Evolutionary conservation across 1,284 basidiomycete genomes (phyloP), one percentile per base, ranked within the genome.

Genomic region (Tilletia horrida): DNA sequence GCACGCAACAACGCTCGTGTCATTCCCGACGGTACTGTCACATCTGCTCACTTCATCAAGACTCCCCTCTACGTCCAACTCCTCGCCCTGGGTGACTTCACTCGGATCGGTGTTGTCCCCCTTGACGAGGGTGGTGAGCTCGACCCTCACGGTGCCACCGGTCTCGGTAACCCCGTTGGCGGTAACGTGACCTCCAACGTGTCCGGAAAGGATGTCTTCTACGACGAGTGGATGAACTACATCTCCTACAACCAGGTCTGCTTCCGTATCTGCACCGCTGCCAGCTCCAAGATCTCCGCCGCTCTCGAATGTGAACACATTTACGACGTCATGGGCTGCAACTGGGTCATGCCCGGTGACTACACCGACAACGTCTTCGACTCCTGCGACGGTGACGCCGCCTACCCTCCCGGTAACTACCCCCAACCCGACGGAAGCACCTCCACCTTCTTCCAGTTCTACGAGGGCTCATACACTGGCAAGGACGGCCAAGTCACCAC

Each of bases 131-230:
- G 80, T 14, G 80, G 80, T 66, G 80, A 81, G 68, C 77, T 81
- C 31, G 80, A 81, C 76, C 80, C 80, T 1, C 80, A 81, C 76
- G 80, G 80, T 55, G 77, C 77, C 25, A 79, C 77, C 47, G 71
- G 73, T 80, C 73, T 72, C 71, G 85, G 85, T 61, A 86, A 86
- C 83, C 85, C 85, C 62, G 75, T 84, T 63, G 85, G 85, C 55
- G 85, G 85, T 44, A 85, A 85, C 73, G 85, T 85, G 61, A 85
- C 85, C 47, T 82, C 83, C 66, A 85, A 85, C 79, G 80, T 84
- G 25, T 82, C 83, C 13, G 85, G 85, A 31, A 64, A 76, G 29
- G 85, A 85, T 67, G 84, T 85, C 44, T 78, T 77, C 67, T 85
- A 85, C 82, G 78, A 85, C 74, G 73, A 79, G 78, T 85, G 85